A percentile compares a stretch with the other conserved stretches of the same genome.
Evolutionary conservation across 768 basidiomycete species (phyloP).

Genomic region (Suillus spraguei): DNA sequence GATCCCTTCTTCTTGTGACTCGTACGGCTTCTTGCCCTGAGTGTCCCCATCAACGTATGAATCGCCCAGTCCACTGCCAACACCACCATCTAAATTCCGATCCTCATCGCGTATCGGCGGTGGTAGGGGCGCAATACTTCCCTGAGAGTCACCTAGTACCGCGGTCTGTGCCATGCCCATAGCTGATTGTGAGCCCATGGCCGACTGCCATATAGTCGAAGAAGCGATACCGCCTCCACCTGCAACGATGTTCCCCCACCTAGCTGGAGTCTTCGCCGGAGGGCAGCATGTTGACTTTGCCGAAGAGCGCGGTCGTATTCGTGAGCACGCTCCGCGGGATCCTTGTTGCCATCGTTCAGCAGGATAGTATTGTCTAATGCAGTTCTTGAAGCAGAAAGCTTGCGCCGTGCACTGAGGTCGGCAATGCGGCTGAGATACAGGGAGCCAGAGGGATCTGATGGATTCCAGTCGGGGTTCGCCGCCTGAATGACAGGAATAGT

Average conservation of each 20-base stretch:
- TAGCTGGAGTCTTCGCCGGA: conserved; percentile 39
- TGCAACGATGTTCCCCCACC: conserved; percentile 32
- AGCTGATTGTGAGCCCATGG: conserved; percentile 46
- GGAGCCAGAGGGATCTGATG: conserved; percentile 87
- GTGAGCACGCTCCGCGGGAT: conserved; percentile 56
- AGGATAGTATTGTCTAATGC: conserved; percentile 29
- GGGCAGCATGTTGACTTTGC: conserved; percentile 63
- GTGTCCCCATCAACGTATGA: conserved; percentile 74
- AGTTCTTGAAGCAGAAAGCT: conserved; percentile 28
- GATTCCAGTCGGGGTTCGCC: conserved; percentile 95
- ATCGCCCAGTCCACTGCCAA: conserved; percentile 62
- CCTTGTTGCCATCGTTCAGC: conserved; percentile 38
- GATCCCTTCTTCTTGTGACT: conserved; percentile 47
- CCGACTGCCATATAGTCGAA: conserved; percentile 50
- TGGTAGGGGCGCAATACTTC: conserved; percentile 40
- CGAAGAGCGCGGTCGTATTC: conserved; percentile 76
- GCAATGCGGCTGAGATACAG: conserved; percentile 88
- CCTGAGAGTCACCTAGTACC: conserved; percentile 76
- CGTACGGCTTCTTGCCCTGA: conserved; percentile 40
- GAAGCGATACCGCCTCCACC: conserved; percentile 50
- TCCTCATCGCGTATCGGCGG: conserved; percentile 46
- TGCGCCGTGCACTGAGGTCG: conserved; percentile 55
- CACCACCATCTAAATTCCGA: conserved; percentile 51
- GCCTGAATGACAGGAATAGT: conserved; percentile 47
- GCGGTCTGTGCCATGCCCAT: conserved; percentile 63